Percentiles rank a stretch among this genome's conserved stretches.
phyloP scores from a whole-genome alignment of 768 basidiomycete species.

The Cyclocybe cylindracea region DNA sequence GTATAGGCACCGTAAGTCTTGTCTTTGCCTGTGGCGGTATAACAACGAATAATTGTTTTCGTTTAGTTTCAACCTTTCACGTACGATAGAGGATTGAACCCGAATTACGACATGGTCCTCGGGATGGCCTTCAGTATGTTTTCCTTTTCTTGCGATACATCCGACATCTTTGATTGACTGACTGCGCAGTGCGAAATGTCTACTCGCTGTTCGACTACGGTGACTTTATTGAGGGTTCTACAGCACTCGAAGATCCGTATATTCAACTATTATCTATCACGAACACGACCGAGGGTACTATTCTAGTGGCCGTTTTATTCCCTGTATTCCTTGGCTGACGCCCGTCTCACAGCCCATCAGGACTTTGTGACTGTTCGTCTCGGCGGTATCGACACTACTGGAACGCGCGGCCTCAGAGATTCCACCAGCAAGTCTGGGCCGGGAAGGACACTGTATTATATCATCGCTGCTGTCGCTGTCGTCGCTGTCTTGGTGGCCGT shows the following conservation, averaged over 20 bases:
- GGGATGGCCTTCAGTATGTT: conserved; percentile 73
- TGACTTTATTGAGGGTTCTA: conserved; percentile 50
- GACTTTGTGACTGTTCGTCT: conserved; percentile 37
- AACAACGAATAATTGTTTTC: background rate
- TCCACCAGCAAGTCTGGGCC: background rate
- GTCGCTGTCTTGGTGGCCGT: conserved; percentile 10
- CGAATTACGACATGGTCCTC: conserved; percentile 63
- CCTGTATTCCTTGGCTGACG: background rate
- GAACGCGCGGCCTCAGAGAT: conserved; percentile 9
- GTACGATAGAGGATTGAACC: conserved; percentile 38
- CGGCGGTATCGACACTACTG: conserved; percentile 31
- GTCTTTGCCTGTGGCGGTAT: background rate
- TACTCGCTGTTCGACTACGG: conserved; percentile 69
- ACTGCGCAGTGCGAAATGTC: conserved; percentile 57
- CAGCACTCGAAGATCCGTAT: conserved; percentile 47
- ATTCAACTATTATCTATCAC: conserved; percentile 66
- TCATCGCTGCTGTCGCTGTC: conserved; percentile 15
- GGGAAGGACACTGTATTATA: conserved; percentile 17
- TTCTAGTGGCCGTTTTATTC: background rate
- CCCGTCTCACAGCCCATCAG: conserved; percentile 27
- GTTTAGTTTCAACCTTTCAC: conserved; percentile 70
- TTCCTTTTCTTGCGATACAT: conserved; percentile 1
- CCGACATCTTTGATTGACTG: background rate
- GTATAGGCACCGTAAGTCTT: conserved; percentile 41
- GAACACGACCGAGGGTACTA: conserved; percentile 39